Conservation (phyloP, 2,329 filamentous ascomycete genomes). For the Trichophyton schoenleinii region DNA sequence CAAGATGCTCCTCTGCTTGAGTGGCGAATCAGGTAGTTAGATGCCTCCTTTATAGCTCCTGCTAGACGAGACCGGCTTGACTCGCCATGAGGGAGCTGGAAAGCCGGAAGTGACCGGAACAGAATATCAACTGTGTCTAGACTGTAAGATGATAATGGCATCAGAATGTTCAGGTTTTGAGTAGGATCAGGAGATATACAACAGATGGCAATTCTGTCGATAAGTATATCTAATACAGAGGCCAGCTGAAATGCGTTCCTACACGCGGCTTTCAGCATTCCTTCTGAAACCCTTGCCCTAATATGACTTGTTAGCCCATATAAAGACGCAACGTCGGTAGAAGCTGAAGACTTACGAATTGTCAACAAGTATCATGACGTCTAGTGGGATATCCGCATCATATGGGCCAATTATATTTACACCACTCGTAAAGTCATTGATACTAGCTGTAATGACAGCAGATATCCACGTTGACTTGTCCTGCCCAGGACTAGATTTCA, state of each 20-base stretch:
- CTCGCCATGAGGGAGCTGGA: slow-evolving; percentile 9
- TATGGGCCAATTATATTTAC: slow-evolving; percentile 6
- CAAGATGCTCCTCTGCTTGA: slow-evolving; percentile 19
- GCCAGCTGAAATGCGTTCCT: slow-evolving; percentile 17
- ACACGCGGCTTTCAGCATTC: slow-evolving; percentile 15
- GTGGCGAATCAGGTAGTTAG: slow-evolving; percentile 16
- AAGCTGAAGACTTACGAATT: background rate
- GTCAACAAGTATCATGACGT: slow-evolving; percentile 21
- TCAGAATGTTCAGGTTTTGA: slow-evolving; percentile 17
- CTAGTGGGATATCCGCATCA: slow-evolving; percentile 19
- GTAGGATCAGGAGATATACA: slow-evolving; percentile 16
- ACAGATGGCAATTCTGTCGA: slow-evolving; percentile 19
- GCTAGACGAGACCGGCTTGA: slow-evolving; percentile 10
- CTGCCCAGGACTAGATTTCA: slow-evolving; percentile 8
- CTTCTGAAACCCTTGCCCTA: slow-evolving; percentile 12
- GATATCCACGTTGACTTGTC: slow-evolving; percentile 22
- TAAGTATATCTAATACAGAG: slow-evolving; percentile 15
- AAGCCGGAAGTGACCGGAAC: slow-evolving; percentile 15
- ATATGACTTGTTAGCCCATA: slow-evolving; percentile 10
- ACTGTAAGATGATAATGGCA: slow-evolving; percentile 19
- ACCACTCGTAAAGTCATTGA: background rate
- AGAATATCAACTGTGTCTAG: slow-evolving; percentile 14
- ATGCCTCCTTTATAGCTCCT: slow-evolving; percentile 17
- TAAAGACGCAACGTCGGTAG: slow-evolving; percentile 16
- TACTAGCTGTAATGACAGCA: slow-evolving; percentile 23